Evolutionary conservation across 2,329 filamentous ascomycete genomes (phyloP).

Genomic region (Biscogniauxia sp.): DNA sequence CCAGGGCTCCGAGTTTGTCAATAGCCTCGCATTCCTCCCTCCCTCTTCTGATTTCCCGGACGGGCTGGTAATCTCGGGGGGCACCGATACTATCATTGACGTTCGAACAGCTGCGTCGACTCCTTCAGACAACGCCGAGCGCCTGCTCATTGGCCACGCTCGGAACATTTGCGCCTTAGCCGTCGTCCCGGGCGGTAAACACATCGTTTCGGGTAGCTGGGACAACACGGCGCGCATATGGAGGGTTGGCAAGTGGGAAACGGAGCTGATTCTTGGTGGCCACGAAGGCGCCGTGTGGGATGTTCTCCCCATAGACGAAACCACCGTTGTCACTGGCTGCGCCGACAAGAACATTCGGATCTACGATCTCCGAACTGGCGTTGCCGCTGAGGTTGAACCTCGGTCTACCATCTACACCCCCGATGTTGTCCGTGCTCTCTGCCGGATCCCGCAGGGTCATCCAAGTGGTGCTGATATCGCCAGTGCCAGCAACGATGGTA

Average conservation of each 20-base stretch:
- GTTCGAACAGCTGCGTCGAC: constrained; percentile 69
- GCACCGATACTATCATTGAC: constrained; percentile 91
- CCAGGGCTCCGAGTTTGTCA: constrained; percentile 83
- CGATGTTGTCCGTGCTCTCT: constrained; percentile 86
- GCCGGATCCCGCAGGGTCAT: constrained; percentile 72
- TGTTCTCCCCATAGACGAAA: constrained; percentile 78
- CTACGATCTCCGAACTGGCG: constrained; percentile 66
- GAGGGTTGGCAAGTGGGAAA: constrained; percentile 83
- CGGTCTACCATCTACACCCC: constrained; percentile 60
- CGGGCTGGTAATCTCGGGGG: constrained; percentile 82
- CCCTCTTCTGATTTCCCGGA: constrained; percentile 67
- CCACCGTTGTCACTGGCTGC: constrained; percentile 84
- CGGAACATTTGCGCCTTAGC: constrained; percentile 88
- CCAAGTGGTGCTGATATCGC: constrained; percentile 87
- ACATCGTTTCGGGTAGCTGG: constrained; percentile 90
- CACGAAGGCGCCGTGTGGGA: constrained; percentile 82
- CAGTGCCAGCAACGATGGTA: constrained; percentile 88
- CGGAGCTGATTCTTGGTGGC: constrained; percentile 66
- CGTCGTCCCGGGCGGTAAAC: constrained; percentile 67
- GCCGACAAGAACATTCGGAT: constrained; percentile 88
- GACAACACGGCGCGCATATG: constrained; percentile 85
- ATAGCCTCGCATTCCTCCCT: constrained; percentile 74
- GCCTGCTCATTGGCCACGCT: constrained; percentile 79
- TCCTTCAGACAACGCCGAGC: constrained; percentile 75
- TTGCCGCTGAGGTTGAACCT: constrained; percentile 53